Conservation (phyloP, 805 yeast species). For the Saitoella complicata region DNA sequence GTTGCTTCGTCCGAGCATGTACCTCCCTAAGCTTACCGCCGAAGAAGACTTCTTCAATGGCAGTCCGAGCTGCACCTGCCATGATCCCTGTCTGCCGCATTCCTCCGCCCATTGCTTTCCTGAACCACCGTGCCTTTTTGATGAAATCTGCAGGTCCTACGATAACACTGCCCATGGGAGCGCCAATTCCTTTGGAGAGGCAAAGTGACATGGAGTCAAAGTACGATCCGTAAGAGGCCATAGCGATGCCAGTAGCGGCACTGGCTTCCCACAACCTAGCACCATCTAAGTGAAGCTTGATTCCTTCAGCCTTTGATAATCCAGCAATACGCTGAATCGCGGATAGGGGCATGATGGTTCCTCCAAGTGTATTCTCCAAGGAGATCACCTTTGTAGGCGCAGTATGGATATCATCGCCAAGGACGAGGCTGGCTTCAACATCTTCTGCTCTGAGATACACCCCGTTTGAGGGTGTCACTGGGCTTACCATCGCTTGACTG, state of each 20-base stretch:
- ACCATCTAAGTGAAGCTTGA: constrained; percentile 74
- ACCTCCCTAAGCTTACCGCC: not conserved
- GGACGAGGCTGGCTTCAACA: not conserved
- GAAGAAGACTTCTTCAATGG: not conserved
- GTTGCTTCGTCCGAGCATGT: no score
- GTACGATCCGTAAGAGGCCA: not conserved
- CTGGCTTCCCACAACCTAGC: constrained; percentile 93
- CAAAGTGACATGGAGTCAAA: constrained; percentile 50
- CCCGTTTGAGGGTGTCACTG: constrained; percentile 66
- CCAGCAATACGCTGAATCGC: constrained; percentile 55
- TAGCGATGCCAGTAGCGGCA: constrained; percentile 55
- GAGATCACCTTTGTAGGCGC: constrained; percentile 81
- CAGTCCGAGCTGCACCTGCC: constrained; percentile 41
- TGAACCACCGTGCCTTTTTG: constrained; percentile 63
- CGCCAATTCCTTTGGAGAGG: constrained; percentile 78
- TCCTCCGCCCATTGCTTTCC: constrained; percentile 89
- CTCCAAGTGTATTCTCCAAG: constrained; percentile 78
- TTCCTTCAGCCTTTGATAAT: constrained; percentile 45
- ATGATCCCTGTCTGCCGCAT: constrained; percentile 76
- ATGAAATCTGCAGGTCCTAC: constrained; percentile 51
- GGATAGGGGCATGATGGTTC: constrained; percentile 62
- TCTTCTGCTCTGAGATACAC: constrained; percentile 5
- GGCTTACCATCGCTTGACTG: constrained; percentile 81
- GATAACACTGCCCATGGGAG: constrained; percentile 80
- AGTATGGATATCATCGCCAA: constrained; percentile 35